These are phyloP conservation scores for Rubia balearica DNA, from an alignment of 305 asterid genomes.

Conservation along the genomic window DNA sequence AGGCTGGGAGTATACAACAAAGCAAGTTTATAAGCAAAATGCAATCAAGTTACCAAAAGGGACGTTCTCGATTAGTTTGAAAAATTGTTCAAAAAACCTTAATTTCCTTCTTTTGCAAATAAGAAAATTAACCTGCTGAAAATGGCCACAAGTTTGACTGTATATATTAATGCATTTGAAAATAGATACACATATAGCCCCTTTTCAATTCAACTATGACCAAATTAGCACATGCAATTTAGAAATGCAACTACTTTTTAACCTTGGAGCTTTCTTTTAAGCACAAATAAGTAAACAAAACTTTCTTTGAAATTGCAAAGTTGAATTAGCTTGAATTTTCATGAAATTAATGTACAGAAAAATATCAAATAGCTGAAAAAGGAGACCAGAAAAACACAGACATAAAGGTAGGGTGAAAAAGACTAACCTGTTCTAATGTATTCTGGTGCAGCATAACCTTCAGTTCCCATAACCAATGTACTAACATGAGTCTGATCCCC, in stretches of 20 bases:
- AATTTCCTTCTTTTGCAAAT: neutral
- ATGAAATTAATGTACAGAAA: neutral
- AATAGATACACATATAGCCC: neutral
- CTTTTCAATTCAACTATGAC: neutral
- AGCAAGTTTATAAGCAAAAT: too few species aligned
- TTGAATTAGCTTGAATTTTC: neutral
- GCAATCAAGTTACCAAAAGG: neutral
- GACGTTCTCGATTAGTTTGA: neutral
- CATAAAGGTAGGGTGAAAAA: neutral
- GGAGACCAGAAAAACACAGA: neutral
- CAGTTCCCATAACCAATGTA: slow-evolving; percentile 23
- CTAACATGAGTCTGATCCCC: slow-evolving; percentile 22
- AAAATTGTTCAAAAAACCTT: neutral
- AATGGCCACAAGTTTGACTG: neutral
- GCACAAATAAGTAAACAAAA: neutral
- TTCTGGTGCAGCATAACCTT: slow-evolving; percentile 27
- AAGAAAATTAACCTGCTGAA: neutral
- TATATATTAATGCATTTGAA: neutral
- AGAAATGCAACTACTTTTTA: neutral
- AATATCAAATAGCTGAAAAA: neutral
- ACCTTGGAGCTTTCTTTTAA: neutral
- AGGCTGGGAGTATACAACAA: too few species aligned
- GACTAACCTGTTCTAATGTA: slow-evolving; percentile 16
- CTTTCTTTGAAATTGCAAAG: neutral
- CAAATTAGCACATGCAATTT: neutral